Percentiles rank a stretch among this genome's conserved stretches.
These are phyloP conservation scores for Aspergillus flavus DNA, from an alignment of 2,329 filamentous ascomycete genomes.

Conservation along the genomic window DNA sequence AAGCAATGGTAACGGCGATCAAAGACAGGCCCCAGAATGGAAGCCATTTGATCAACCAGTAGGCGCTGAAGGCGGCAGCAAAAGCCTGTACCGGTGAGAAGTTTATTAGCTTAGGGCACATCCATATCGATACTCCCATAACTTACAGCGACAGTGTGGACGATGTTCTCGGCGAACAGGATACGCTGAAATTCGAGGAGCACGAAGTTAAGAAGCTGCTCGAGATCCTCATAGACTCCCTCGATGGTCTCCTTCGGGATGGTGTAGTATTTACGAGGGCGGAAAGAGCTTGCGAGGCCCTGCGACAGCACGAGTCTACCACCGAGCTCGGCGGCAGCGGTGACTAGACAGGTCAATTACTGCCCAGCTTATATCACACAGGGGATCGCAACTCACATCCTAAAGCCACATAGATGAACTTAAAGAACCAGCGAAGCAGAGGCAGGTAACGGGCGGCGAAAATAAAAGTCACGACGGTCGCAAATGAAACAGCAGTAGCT, in stretches of 20 bases:
- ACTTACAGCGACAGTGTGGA: slow-evolving; percentile 61
- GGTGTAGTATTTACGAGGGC: slow-evolving; percentile 67
- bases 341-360: slow-evolving; percentile 45
- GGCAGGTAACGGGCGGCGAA: slow-evolving; percentile 66
- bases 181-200: slow-evolving; percentile 69
- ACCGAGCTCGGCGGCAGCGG: slow-evolving; percentile 59
- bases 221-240: slow-evolving; percentile 62
- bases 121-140: background rate
- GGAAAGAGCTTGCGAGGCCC: slow-evolving; percentile 62
- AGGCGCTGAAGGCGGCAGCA: slow-evolving; percentile 59
- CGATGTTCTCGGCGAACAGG: slow-evolving; percentile 66
- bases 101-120: background rate
- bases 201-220: slow-evolving; percentile 69
- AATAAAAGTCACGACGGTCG: slow-evolving; percentile 59
- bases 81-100: slow-evolving; percentile 54
- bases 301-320: slow-evolving; percentile 59
- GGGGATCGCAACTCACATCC: slow-evolving; percentile 50
- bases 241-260: slow-evolving; percentile 66
- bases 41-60: slow-evolving; percentile 67
- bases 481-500: slow-evolving; percentile 64
- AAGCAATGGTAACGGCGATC: slow-evolving; percentile 58
- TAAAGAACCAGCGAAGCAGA: slow-evolving; percentile 63
- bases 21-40: slow-evolving; percentile 67
- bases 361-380: background rate
- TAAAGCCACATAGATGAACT: slow-evolving; percentile 60